Percentiles rank a stretch among this genome's conserved stretches.
Conservation (phyloP, 208 protist species). For the Endotrypanum monterogeii region DNA sequence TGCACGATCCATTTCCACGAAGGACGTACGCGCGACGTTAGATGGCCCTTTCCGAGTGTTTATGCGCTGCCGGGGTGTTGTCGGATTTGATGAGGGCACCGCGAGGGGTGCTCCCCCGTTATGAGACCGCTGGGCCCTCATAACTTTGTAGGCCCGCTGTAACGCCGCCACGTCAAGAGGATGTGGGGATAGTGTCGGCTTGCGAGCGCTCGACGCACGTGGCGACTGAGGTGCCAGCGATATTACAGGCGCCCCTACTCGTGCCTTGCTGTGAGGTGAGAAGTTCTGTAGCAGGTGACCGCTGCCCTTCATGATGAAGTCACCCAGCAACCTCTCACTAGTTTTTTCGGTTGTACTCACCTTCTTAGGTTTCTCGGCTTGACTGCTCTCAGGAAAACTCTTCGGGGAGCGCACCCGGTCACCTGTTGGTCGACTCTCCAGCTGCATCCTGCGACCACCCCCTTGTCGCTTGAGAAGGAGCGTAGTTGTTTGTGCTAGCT, state of each 20-base stretch:
- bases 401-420: neutral
- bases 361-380: neutral
- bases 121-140: neutral
- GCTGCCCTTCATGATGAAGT: slow-evolving; percentile 1
- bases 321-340: no score
- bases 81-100: slow-evolving; percentile 1
- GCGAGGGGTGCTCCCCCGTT: neutral
- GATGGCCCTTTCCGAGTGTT: neutral
- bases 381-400: neutral
- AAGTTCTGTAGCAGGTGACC: neutral
- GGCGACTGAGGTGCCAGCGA: neutral
- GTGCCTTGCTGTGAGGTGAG: neutral
- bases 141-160: slow-evolving; percentile 2
- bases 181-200: neutral
- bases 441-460: slow-evolving; percentile 1
- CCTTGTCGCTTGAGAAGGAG: neutral
- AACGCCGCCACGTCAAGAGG: neutral
- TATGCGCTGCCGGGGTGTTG: slow-evolving; percentile 1
- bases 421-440: neutral
- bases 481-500: neutral
- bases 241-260: neutral
- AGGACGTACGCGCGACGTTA: neutral
- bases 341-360: neutral
- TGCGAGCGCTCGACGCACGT: neutral
- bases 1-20: neutral